These are phyloP conservation scores for Pichia sp. DNA, from an alignment of 1,139 yeast genomes.

Conservation along the genomic window DNA sequence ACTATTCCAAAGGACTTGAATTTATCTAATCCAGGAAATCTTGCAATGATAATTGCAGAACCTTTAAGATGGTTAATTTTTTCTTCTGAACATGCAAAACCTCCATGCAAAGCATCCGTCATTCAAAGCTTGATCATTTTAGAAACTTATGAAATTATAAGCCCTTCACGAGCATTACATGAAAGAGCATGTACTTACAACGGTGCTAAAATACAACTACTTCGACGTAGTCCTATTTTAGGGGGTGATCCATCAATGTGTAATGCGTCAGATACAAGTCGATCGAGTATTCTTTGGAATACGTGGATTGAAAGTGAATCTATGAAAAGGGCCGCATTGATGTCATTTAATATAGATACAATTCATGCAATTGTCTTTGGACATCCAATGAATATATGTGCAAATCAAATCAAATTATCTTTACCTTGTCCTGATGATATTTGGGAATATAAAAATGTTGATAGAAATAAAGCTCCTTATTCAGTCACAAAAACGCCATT, in stretches of 20 bases:
- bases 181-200: constrained; percentile 75
- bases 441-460: constrained; percentile 50
- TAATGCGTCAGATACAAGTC: constrained; percentile 17
- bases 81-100: constrained; percentile 50
- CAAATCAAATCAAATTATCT: constrained; percentile 61
- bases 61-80: constrained; percentile 62
- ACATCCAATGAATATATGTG: constrained; percentile 58
- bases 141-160: constrained; percentile 64
- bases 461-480: constrained; percentile 28
- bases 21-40: constrained; percentile 25
- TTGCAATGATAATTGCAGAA: constrained; percentile 47
- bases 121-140: constrained; percentile 57
- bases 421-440: constrained; percentile 70
- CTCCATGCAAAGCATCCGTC: constrained; percentile 59
- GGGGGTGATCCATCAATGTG: constrained; percentile 52
- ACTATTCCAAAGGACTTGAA: constrained; percentile 13
- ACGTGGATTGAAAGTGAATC: constrained; percentile 75
- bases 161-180: constrained; percentile 50
- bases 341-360: constrained; percentile 70
- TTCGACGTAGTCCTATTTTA: constrained; percentile 67
- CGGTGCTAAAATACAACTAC: constrained; percentile 66
- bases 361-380: constrained; percentile 71
- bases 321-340: constrained; percentile 65
- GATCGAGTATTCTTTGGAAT: constrained; percentile 33
- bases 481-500: constrained; percentile 26